A percentile compares a stretch with the other conserved stretches of the same genome.
These are phyloP conservation scores for Lachancea cidri DNA, from an alignment of 805 yeast species.

Conservation along the genomic window DNA sequence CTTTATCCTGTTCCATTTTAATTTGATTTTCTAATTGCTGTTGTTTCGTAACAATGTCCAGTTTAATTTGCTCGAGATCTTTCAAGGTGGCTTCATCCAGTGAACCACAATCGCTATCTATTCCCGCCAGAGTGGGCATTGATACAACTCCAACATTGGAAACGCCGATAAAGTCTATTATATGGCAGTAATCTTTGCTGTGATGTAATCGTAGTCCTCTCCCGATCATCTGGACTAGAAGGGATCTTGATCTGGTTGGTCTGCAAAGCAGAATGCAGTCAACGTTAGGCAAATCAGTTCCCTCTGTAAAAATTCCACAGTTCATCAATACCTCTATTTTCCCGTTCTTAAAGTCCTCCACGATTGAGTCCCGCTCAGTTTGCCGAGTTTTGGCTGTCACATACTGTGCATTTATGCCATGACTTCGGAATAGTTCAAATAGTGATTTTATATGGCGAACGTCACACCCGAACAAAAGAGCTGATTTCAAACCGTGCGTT, in stretches of 20 bases:
- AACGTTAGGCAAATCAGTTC: conserved; percentile 87
- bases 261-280: conserved; percentile 75
- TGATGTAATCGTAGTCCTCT: conserved; percentile 69
- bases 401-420: conserved; percentile 64
- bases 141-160: conserved; percentile 49
- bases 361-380: conserved; percentile 44
- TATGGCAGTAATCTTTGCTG: conserved; percentile 61
- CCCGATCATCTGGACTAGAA: conserved; percentile 85
- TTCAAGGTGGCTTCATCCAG: conserved; percentile 32
- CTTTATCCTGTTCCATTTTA: conserved; percentile 9
- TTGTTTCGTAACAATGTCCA: conserved; percentile 18
- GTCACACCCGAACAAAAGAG: conserved; percentile 75
- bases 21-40: conserved; percentile 11
- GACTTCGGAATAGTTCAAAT: conserved; percentile 44
- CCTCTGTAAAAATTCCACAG: conserved; percentile 89
- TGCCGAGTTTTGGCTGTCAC: conserved; percentile 63
- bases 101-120: conserved; percentile 12
- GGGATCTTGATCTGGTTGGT: conserved; percentile 70
- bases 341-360: conserved; percentile 58
- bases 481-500: conserved; percentile 42
- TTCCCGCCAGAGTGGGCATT: conserved; percentile 47
- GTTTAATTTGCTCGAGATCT: conserved; percentile 29
- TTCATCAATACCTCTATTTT: conserved; percentile 70
- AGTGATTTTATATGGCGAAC: conserved; percentile 58
- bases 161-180: conserved; percentile 73